phyloP scores from a whole-genome alignment of 73 alveolate species.

The Breviolum minutum region DNA sequence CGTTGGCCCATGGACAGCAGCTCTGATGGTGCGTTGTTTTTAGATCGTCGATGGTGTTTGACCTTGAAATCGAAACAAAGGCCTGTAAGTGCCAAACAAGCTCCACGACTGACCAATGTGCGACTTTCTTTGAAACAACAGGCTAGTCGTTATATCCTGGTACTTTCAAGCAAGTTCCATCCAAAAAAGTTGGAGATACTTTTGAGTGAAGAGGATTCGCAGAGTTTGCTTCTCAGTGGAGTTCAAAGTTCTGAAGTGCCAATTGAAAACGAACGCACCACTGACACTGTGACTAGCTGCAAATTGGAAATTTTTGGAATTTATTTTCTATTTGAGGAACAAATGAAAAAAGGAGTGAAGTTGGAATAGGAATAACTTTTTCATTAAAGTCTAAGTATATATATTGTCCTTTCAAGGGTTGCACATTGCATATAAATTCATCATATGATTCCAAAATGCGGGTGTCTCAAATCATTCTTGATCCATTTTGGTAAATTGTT shows the following conservation, averaged over 20 bases:
- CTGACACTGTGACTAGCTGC: background rate
- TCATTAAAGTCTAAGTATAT: no score
- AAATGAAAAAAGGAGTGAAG: background rate
- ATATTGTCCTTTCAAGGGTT: no score
- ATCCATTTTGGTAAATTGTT: no score
- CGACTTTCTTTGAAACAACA: conserved; percentile 11
- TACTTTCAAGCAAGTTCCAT: conserved; percentile 72
- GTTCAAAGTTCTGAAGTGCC: background rate
- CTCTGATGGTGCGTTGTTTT: conserved; percentile 8
- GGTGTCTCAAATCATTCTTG: no score
- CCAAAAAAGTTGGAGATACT: conserved; percentile 57
- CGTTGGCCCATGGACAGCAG: conserved; percentile 75
- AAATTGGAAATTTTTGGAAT: background rate
- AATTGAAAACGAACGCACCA: background rate
- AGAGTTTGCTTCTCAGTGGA: conserved; percentile 3
- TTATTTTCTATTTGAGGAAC: no score
- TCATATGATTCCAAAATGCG: no score
- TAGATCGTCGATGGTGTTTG: conserved; percentile 94
- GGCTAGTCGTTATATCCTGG: conserved; percentile 33
- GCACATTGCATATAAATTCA: no score
- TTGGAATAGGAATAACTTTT: background rate
- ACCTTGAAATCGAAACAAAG: background rate
- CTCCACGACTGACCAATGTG: conserved; percentile 83
- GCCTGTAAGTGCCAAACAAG: conserved; percentile 93
- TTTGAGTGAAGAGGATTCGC: conserved; percentile 11